Conservation (phyloP, 169 alveolate species). For the Plasmodium falciparum region DNA sequence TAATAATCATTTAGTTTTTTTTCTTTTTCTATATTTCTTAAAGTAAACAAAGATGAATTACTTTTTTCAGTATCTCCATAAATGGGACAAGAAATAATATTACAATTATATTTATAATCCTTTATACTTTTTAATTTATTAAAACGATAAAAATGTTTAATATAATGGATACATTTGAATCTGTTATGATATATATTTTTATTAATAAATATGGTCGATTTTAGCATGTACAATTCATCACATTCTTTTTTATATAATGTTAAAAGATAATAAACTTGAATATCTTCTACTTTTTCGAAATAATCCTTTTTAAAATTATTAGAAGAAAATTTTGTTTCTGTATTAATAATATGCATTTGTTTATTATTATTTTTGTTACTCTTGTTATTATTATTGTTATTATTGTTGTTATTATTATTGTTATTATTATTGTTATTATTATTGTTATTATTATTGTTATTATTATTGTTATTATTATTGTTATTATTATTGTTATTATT, state of each 20-base stretch:
- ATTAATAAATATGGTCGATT: not conserved
- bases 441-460: not conserved
- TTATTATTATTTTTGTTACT: not conserved
- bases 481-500: too few relatives aligned
- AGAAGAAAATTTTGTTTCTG: not conserved
- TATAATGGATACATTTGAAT: not conserved
- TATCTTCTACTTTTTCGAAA: not conserved
- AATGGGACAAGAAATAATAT: not conserved
- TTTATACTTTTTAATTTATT: slow-evolving; percentile 28
- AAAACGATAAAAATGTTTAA: not conserved
- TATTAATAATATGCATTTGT: not conserved
- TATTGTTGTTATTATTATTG: not conserved
- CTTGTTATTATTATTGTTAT: too few relatives aligned
- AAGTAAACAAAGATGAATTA: too few relatives aligned
- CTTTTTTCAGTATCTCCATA: too few relatives aligned
- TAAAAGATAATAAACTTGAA: slow-evolving; percentile 3
- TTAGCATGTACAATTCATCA: slow-evolving; percentile 16
- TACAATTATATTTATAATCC: slow-evolving; percentile 46
- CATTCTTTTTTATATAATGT: slow-evolving; percentile 6
- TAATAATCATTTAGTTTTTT: too few relatives aligned
- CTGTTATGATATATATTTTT: not conserved
- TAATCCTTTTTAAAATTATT: not conserved
- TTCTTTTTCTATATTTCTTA: too few relatives aligned
- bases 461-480: not conserved
- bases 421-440: too few relatives aligned